These are phyloP conservation scores for Russula sp. DNA, from an alignment of 768 basidiomycete species.

Conservation along the genomic window DNA sequence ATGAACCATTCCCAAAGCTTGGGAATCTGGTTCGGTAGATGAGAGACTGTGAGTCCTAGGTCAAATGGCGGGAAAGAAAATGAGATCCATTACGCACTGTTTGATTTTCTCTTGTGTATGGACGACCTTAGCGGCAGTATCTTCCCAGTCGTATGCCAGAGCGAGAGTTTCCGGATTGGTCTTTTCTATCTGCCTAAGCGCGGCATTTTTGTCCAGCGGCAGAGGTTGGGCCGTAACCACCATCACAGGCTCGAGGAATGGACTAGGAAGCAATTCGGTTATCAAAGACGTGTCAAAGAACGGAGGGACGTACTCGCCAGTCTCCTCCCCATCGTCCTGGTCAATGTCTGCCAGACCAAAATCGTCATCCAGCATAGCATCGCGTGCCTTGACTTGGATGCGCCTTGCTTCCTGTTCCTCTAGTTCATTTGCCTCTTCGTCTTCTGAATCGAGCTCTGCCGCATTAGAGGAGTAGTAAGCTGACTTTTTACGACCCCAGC, in stretches of 20 bases:
- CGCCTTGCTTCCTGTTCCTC: slow-evolving; percentile 84
- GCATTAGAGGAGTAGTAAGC: slow-evolving; percentile 88
- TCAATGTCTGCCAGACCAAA: slow-evolving; percentile 69
- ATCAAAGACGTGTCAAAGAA: neutral
- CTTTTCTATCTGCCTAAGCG: slow-evolving; percentile 64
- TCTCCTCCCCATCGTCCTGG: slow-evolving; percentile 30
- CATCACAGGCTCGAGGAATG: slow-evolving; percentile 31
- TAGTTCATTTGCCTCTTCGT: slow-evolving; percentile 82
- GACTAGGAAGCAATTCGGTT: slow-evolving; percentile 26
- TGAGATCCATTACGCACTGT: slow-evolving; percentile 33
- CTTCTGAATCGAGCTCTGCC: slow-evolving; percentile 69
- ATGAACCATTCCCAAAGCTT: slow-evolving; percentile 65
- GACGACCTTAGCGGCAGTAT: slow-evolving; percentile 48
- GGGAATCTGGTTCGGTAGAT: slow-evolving; percentile 40
- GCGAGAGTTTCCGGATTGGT: slow-evolving; percentile 73
- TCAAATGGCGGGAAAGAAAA: neutral
- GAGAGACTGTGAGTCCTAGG: slow-evolving; percentile 37
- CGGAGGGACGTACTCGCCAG: slow-evolving; percentile 15
- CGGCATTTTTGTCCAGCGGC: slow-evolving; percentile 50
- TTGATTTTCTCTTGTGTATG: slow-evolving; percentile 44
- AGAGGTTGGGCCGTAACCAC: slow-evolving; percentile 32
- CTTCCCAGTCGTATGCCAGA: slow-evolving; percentile 78
- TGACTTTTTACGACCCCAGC: slow-evolving; percentile 74
- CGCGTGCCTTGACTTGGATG: slow-evolving; percentile 67
- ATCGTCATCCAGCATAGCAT: slow-evolving; percentile 67